Evolutionary conservation across 148 eudicot genomes (phyloP).

Genomic region (Silene conica): DNA sequence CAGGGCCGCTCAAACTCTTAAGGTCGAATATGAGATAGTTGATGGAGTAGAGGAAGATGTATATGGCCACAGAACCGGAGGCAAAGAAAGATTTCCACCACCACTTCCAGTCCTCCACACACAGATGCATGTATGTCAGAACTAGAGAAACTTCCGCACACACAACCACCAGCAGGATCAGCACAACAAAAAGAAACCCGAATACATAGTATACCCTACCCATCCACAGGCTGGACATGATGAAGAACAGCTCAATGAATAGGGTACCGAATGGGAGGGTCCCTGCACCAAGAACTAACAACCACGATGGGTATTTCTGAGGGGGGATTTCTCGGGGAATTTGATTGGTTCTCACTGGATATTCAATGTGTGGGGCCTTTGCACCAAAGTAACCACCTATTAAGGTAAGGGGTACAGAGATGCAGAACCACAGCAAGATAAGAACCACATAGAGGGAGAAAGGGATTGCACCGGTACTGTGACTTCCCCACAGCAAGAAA

Average conservation of each 20-base stretch:
- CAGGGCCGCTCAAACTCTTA: conserved; percentile 82
- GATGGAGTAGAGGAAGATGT: conserved; percentile 71
- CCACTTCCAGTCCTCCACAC: conserved; percentile 86
- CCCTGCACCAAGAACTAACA: conserved; percentile 78
- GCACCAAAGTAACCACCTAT: conserved; percentile 81
- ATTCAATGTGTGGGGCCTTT: conserved; percentile 70
- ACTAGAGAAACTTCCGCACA: conserved; percentile 79
- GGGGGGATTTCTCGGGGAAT: conserved; percentile 80
- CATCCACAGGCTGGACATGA: conserved; percentile 88
- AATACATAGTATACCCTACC: conserved; percentile 86
- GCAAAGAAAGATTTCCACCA: conserved; percentile 95
- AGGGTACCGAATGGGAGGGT: conserved; percentile 82
- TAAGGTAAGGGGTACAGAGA: conserved; percentile 73
- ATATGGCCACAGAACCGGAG: conserved; percentile 77
- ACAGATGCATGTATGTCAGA: conserved; percentile 77
- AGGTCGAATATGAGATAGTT: conserved; percentile 76
- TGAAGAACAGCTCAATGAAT: conserved; percentile 83
- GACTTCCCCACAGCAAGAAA: conserved; percentile 72
- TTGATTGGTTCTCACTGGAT: conserved; percentile 75
- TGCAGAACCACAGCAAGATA: conserved; percentile 75
- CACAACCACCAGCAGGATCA: conserved; percentile 67
- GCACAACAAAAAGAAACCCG: conserved; percentile 61
- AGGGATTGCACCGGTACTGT: conserved; percentile 80
- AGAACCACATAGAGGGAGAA: conserved; percentile 62
- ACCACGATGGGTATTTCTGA: conserved; percentile 81